Base-by-base conservation (phyloP, 306 rosid species). In the Prunus armeniaca region DNA sequence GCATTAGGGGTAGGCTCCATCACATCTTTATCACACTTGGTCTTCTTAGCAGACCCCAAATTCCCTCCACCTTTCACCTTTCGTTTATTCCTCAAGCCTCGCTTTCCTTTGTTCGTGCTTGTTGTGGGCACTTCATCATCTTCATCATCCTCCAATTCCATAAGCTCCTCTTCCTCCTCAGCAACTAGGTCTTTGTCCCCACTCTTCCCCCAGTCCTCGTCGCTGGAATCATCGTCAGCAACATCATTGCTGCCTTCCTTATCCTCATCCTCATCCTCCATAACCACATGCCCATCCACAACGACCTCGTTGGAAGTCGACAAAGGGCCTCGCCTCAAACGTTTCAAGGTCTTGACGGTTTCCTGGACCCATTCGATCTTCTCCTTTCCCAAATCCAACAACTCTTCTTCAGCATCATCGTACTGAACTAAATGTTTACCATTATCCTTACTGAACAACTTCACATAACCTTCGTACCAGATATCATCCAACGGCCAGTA, bases 401-500 rank as follows among this genome's bases (percentile, higher is more conserved):
- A 49, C 69, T 92, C 97, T 81, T 90, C 92, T 76, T 92, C 97
- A 2, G 73, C 91, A 20, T 95, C 97, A 5, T 89, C 97, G 71
- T 95, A 95, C 62, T 67, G 75, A 61, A 95, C 78, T 71, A 86
- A 54, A 83, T 92, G 97, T 77, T 86, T 87, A 3, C 88, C 83
- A 3, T 81, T 79, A 5, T 52, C 34, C 20, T 57, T 72, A 55
- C 88, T 85, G 28, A 88, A 95, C 1, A 85, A 79, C 66, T 85
- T 90, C 71, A 95, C 88, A 20, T 27, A 19, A 9, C 98, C 98
- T 82, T 89, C 88, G 78, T 92, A 95, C 97, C 98, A 95, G 41
- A 83, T 78, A 58, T 88, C 64, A 68, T 92, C 98, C 76, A 88
- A 45, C 25, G 98, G 93, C 98, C 97, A 89, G 69, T 81, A 90